Evolutionary conservation across 1,139 yeast genomes (phyloP).

Genomic region (Suhomyces bolitotheri): DNA sequence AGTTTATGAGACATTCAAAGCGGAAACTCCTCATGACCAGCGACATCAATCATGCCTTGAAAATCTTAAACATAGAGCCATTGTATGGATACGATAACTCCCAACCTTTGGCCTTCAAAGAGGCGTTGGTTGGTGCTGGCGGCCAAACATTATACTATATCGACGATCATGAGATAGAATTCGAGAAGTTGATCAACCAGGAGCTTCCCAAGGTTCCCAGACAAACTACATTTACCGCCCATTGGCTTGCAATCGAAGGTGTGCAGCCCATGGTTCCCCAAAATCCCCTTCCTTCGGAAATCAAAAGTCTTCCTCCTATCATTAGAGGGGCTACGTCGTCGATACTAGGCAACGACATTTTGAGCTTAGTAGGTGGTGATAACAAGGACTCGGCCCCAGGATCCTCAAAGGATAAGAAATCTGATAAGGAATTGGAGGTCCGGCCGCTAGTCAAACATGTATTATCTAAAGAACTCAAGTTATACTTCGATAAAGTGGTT

Average conservation of each 20-base stretch:
- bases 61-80: constrained; percentile 87
- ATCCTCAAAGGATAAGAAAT: constrained; percentile 28
- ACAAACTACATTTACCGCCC: constrained; percentile 89
- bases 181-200: constrained; percentile 89
- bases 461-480: constrained; percentile 86
- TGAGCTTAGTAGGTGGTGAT: constrained; percentile 27
- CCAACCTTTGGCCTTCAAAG: constrained; percentile 67
- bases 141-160: constrained; percentile 92
- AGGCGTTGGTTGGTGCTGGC: constrained; percentile 80
- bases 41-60: constrained; percentile 80
- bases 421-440: constrained; percentile 68
- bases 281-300: constrained; percentile 83
- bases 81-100: constrained; percentile 71
- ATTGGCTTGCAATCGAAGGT: constrained; percentile 98
- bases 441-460: constrained; percentile 97
- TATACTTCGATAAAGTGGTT: constrained; percentile 89
- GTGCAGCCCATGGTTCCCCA: constrained; percentile 98
- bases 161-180: constrained; percentile 89
- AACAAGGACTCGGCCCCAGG: constrained; percentile 16
- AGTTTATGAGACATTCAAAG: constrained; percentile 94
- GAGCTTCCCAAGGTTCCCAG: constrained; percentile 96
- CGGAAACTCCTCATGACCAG: constrained; percentile 77
- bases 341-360: constrained; percentile 44
- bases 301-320: constrained; percentile 63
- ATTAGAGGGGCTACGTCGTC: constrained; percentile 69